Base-by-base conservation (phyloP, 352 stramenopile species). In the Lagenidium giganteum region DNA sequence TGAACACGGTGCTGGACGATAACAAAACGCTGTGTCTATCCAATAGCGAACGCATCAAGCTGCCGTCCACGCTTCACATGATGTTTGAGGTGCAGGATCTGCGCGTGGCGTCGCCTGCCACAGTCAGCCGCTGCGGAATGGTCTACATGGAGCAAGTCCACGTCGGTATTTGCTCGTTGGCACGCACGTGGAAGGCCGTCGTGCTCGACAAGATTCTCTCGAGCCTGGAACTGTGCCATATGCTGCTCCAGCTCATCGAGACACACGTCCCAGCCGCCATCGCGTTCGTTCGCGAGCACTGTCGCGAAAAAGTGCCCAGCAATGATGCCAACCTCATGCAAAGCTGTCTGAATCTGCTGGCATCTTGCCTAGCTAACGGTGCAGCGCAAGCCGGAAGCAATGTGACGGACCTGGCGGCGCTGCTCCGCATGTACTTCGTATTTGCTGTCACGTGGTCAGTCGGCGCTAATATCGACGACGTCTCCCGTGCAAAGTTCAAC, bases 41-140 rank as follows among this genome's bases (percentile, higher is more conserved):
- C 21, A 95, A 95, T 43, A 91, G 78, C 47, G 83, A 95, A 39
- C 79, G 81, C 8, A 95, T 95, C 53, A 95, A 95, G 45, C 51
- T 95, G 8, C 81, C 81, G 8, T 61, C 82, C 33, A 90, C 78
- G 12, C 55, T 96, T 28, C 84, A 95, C 36, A 96, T 96, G 87
- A 92, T 96, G 73, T 96, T 96, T 51, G 87, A 96, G 48, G 87
- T 96, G 5, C 81, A 95, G 47, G 87, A 96, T 45, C 61, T 96
- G 8, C 75, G 79, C 6, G 82, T 95, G 1, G 87, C 87, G 4
- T 95, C 86, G 0, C 87, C 87, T 0, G 87, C 84, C 11, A 96
- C 87, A 3, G 83, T 96, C 23, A 92, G 72, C 47, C 80, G 87
- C 3, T 95, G 83, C 31, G 87, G 87, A 18, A 96, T 96, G 80